Percentiles rank a stretch among this genome's conserved stretches.
Evolutionary conservation across 2,329 filamentous ascomycete species (phyloP).

Genomic region (Botrytis elliptica): DNA sequence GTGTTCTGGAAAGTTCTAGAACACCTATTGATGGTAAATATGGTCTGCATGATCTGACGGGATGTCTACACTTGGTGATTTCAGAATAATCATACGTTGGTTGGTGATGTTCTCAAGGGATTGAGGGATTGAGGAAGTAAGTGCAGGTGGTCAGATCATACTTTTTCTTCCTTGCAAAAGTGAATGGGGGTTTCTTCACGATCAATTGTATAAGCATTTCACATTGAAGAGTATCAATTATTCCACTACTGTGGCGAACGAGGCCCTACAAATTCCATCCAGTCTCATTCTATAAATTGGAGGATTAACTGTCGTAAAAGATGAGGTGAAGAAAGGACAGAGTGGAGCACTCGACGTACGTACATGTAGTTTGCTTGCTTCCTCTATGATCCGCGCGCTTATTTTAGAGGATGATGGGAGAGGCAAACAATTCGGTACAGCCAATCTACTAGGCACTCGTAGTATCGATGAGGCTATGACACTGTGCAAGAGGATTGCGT

Average conservation of each 20-base stretch:
- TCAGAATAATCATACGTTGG: background rate
- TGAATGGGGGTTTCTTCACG: background rate
- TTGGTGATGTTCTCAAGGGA: background rate
- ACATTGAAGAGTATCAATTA: background rate
- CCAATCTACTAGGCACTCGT: background rate
- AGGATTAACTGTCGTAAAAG: background rate
- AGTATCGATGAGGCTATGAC: background rate
- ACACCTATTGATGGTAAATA: background rate
- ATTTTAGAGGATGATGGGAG: background rate
- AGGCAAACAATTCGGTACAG: background rate
- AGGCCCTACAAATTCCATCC: background rate
- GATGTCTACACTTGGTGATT: background rate
- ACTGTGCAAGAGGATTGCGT: background rate
- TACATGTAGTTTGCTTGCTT: background rate
- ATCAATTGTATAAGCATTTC: background rate
- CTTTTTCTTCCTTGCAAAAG: background rate
- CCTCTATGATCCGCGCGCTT: background rate
- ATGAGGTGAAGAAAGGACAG: background rate
- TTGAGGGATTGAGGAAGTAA: background rate
- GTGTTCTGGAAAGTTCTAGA: conserved; percentile 7
- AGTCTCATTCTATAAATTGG: background rate
- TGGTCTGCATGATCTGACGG: background rate
- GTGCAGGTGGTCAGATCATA: background rate
- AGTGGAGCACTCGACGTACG: background rate
- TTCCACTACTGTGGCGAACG: background rate